Evolutionary conservation across 768 basidiomycete genomes (phyloP).

Genomic region (Lactarius akahatsu): DNA sequence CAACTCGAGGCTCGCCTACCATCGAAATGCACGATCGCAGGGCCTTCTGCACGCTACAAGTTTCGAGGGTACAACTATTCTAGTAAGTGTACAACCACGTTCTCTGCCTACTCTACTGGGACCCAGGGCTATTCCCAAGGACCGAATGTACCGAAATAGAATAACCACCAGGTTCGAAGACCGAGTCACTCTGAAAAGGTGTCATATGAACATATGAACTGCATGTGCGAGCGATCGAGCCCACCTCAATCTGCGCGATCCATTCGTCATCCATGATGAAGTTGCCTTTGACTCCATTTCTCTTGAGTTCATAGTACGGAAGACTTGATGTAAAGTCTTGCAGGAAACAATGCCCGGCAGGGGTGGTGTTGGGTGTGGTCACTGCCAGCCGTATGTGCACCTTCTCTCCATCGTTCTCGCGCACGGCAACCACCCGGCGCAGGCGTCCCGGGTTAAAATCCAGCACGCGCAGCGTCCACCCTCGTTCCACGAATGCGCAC

Average conservation of each 20-base stretch:
- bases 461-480: constrained; percentile 7
- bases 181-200: background rate
- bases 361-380: background rate
- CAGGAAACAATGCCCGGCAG: constrained; percentile 9
- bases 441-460: constrained; percentile 21
- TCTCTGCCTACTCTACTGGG: background rate
- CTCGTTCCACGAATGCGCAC: constrained; percentile 10
- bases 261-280: constrained; percentile 21
- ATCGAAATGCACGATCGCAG: background rate
- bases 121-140: background rate
- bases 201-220: background rate
- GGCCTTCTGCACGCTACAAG: constrained; percentile 3
- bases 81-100: background rate
- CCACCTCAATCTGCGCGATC: constrained; percentile 17
- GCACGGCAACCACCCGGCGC: constrained; percentile 8
- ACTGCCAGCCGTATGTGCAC: background rate
- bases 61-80: background rate
- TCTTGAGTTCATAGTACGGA: constrained; percentile 18
- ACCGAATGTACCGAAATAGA: constrained; percentile 10
- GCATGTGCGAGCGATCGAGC: background rate
- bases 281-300: background rate
- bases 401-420: background rate
- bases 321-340: constrained; percentile 10
- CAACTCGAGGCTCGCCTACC: constrained; percentile 14
- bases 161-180: background rate